Evolutionary conservation across 2,329 filamentous ascomycete species (phyloP).

Genomic region (Aspergillus ustus): DNA sequence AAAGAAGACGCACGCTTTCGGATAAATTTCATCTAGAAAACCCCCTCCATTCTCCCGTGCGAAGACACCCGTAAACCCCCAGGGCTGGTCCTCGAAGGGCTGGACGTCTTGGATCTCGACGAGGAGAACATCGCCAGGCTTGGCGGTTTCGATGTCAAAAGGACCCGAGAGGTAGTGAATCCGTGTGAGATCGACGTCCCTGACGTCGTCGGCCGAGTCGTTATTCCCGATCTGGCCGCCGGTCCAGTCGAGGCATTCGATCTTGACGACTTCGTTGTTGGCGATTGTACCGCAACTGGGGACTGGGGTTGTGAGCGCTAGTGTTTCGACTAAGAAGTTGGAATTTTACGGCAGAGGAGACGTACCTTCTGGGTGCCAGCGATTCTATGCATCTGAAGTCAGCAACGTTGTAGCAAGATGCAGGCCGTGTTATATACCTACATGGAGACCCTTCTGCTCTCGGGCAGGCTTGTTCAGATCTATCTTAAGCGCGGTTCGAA

Average conservation of each 20-base stretch:
- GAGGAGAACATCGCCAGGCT: slow-evolving; percentile 81
- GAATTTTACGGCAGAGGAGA: slow-evolving; percentile 1
- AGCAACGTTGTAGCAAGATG: background rate
- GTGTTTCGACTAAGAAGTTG: background rate
- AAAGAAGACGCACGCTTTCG: slow-evolving; percentile 67
- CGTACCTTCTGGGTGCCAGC: slow-evolving; percentile 90
- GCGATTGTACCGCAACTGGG: slow-evolving; percentile 74
- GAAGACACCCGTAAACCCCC: slow-evolving; percentile 90
- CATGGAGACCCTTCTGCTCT: slow-evolving; percentile 72
- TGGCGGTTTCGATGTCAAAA: slow-evolving; percentile 81
- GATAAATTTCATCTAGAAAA: slow-evolving; percentile 86
- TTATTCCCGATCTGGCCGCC: slow-evolving; percentile 84
- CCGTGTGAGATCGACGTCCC: slow-evolving; percentile 79
- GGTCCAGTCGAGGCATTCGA: slow-evolving; percentile 85
- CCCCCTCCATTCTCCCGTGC: slow-evolving; percentile 81
- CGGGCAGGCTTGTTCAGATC: slow-evolving; percentile 72
- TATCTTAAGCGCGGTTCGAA: slow-evolving; percentile 75
- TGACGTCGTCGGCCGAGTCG: slow-evolving; percentile 85
- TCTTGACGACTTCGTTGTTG: slow-evolving; percentile 86
- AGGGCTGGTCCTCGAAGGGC: slow-evolving; percentile 80
- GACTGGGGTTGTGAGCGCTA: slow-evolving; percentile 55
- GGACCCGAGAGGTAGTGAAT: slow-evolving; percentile 90
- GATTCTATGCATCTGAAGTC: slow-evolving; percentile 61
- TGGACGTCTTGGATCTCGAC: slow-evolving; percentile 95
- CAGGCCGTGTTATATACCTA: slow-evolving; percentile 48